phyloP scores from a whole-genome alignment of 495 filamentous ascomycete genomes.

The Aspergillus baeticus region DNA sequence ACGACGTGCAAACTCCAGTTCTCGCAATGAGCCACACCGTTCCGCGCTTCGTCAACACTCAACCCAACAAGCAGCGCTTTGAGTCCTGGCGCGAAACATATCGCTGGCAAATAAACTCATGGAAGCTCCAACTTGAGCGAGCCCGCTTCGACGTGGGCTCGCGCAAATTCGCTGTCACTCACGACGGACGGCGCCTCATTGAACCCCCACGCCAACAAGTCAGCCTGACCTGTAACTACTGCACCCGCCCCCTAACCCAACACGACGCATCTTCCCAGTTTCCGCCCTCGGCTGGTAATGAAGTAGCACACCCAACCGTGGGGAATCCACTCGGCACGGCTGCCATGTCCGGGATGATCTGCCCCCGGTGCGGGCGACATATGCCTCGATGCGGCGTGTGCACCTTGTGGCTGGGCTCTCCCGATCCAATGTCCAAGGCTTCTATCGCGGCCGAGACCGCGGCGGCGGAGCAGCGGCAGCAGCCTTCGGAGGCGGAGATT shows the following conservation, averaged over 20 bases:
- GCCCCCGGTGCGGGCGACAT: constrained; percentile 82
- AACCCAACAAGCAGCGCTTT: constrained; percentile 53
- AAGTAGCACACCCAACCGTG: constrained; percentile 37
- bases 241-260: constrained; percentile 56
- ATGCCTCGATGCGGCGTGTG: constrained; percentile 90
- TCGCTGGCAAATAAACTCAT: constrained; percentile 73
- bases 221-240: constrained; percentile 80
- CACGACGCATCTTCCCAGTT: constrained; percentile 39
- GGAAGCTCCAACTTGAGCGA: constrained; percentile 64
- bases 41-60: constrained; percentile 77
- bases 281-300: constrained; percentile 29
- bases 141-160: constrained; percentile 58
- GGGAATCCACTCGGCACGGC: constrained; percentile 39
- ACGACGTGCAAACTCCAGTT: constrained; percentile 86
- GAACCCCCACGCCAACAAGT: constrained; percentile 71
- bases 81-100: constrained; percentile 81
- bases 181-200: constrained; percentile 62
- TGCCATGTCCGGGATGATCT: constrained; percentile 56
- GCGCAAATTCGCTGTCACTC: constrained; percentile 60
- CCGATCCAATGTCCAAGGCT: constrained; percentile 63
- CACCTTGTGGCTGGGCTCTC: constrained; percentile 77
- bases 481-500: constrained; percentile 30
- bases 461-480: constrained; percentile 25
- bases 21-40: constrained; percentile 78
- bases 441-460: constrained; percentile 50